Evolutionary conservation across 352 stramenopile genomes (phyloP).

Genomic region (Pythium utonaiense): DNA sequence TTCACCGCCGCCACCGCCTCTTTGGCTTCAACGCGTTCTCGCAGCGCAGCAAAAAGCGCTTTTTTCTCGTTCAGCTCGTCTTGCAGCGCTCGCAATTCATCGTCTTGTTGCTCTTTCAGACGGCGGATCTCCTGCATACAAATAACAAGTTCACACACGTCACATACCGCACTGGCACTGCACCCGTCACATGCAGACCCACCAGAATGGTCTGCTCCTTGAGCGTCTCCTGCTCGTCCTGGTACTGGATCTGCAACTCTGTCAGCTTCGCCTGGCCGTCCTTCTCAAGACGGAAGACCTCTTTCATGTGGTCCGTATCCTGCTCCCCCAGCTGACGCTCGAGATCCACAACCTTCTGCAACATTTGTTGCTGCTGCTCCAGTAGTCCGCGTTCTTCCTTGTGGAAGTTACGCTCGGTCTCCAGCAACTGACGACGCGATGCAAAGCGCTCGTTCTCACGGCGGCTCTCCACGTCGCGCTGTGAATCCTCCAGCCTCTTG

Average conservation of each 20-base stretch:
- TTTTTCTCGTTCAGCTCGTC: constrained; percentile 49
- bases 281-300: constrained; percentile 61
- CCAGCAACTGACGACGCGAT: constrained; percentile 48
- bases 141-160: constrained; percentile 10
- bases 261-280: constrained; percentile 42
- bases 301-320: constrained; percentile 61
- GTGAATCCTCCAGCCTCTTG: constrained; percentile 35
- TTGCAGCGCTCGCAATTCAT: constrained; percentile 43
- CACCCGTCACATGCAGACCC: background rate
- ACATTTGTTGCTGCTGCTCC: constrained; percentile 50
- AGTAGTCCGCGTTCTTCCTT: constrained; percentile 67
- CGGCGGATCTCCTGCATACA: constrained; percentile 48
- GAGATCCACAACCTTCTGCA: constrained; percentile 63
- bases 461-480: constrained; percentile 36
- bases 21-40: constrained; percentile 51
- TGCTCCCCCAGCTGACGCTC: constrained; percentile 60
- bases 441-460: constrained; percentile 47
- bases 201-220: constrained; percentile 60
- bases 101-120: constrained; percentile 58
- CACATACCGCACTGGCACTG: background rate
- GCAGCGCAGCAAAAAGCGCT: constrained; percentile 40
- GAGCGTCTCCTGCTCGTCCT: constrained; percentile 59
- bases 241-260: constrained; percentile 34
- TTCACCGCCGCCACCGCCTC: constrained; percentile 36
- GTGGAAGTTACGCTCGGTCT: constrained; percentile 64